Evolutionary conservation across 805 yeast genomes (phyloP).

Genomic region (Spathaspora gorwiae): DNA sequence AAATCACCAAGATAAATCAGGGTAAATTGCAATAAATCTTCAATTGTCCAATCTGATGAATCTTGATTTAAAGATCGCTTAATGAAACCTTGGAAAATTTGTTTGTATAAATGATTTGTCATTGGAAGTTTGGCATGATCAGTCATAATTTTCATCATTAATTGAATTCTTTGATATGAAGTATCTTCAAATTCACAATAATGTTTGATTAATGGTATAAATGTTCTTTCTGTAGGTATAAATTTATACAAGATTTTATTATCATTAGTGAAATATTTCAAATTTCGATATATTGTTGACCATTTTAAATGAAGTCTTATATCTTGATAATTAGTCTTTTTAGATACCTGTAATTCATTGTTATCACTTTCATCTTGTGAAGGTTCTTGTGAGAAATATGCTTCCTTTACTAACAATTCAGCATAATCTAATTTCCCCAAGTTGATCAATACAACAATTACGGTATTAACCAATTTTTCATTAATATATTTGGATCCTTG

Average conservation of each 20-base stretch:
- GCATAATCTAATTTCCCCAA: background rate
- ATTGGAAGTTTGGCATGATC: constrained; percentile 22
- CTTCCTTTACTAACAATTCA: constrained; percentile 1
- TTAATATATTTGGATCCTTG: background rate
- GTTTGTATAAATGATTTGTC: constrained; percentile 25
- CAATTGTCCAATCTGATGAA: constrained; percentile 2
- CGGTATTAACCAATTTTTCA: background rate
- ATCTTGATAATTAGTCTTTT: constrained; percentile 14
- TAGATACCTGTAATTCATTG: background rate
- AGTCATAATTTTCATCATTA: constrained; percentile 16
- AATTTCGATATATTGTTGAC: constrained; percentile 11
- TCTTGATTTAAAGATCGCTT: background rate
- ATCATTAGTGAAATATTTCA: constrained; percentile 12
- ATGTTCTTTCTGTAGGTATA: constrained; percentile 23
- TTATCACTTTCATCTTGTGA: no score
- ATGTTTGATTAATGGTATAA: constrained; percentile 16
- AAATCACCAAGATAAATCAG: background rate
- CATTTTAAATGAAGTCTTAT: background rate
- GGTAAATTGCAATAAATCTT: constrained; percentile 1
- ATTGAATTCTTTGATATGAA: constrained; percentile 9
- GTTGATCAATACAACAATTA: constrained; percentile 5
- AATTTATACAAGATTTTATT: constrained; percentile 7
- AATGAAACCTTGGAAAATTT: constrained; percentile 15
- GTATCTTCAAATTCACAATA: constrained; percentile 9
- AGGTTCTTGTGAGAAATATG: background rate